These are phyloP conservation scores for Penicillium sp. DNA, from an alignment of 2,329 filamentous ascomycete species.

Conservation along the genomic window DNA sequence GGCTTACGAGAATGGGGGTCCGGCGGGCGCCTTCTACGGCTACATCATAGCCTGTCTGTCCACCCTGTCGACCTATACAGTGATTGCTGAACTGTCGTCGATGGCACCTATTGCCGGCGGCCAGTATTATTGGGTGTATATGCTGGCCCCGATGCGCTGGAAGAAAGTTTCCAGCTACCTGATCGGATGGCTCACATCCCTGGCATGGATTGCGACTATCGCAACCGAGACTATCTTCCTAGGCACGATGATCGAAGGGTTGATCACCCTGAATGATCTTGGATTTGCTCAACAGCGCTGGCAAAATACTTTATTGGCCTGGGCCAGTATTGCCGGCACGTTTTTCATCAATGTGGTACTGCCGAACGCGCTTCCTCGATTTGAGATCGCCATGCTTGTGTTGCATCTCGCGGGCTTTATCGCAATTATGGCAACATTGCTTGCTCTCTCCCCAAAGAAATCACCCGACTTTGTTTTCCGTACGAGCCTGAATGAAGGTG, in stretches of 20 bases:
- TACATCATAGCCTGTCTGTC: constrained; percentile 58
- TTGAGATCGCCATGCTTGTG: constrained; percentile 49
- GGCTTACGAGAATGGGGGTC: constrained; percentile 50
- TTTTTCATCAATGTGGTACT: constrained; percentile 50
- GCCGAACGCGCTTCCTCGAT: constrained; percentile 46
- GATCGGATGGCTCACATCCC: constrained; percentile 48
- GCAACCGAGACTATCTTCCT: constrained; percentile 48
- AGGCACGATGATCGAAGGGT: constrained; percentile 47
- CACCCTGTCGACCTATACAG: constrained; percentile 53
- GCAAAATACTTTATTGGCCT: constrained; percentile 48
- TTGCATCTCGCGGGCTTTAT: constrained; percentile 54
- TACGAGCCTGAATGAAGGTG: constrained; percentile 37
- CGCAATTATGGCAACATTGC: constrained; percentile 43
- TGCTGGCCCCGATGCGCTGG: constrained; percentile 47
- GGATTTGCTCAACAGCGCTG: constrained; percentile 39
- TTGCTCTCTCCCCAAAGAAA: constrained; percentile 34
- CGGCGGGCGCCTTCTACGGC: constrained; percentile 56
- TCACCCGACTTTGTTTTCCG: constrained; percentile 37
- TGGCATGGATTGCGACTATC: constrained; percentile 50
- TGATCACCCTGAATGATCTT: constrained; percentile 43
- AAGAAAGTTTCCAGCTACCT: constrained; percentile 50
- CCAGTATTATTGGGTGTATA: constrained; percentile 54
- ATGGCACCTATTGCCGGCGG: constrained; percentile 53
- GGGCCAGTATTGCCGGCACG: constrained; percentile 40
- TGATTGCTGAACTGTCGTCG: constrained; percentile 53